Evolutionary conservation across 2,329 filamentous ascomycete species (phyloP).

Genomic region (Byssochlamys sp.): DNA sequence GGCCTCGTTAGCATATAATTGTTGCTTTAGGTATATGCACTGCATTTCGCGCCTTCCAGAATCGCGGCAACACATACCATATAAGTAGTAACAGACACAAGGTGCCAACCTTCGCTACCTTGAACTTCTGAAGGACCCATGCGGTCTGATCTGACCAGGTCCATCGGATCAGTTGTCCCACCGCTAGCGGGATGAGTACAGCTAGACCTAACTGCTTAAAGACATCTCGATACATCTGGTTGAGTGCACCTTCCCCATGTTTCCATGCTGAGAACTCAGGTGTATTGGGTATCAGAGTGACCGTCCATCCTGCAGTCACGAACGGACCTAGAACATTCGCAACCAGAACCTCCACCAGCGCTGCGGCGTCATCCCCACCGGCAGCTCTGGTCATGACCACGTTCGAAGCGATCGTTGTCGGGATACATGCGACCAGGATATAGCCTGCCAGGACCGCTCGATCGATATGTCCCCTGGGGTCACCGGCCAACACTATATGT

Average conservation of each 20-base stretch:
- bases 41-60: background rate
- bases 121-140: slow-evolving; percentile 43
- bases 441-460: slow-evolving; percentile 58
- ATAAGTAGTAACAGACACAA: slow-evolving; percentile 41
- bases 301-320: slow-evolving; percentile 54
- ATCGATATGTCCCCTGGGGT: slow-evolving; percentile 43
- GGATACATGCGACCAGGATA: slow-evolving; percentile 57
- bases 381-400: slow-evolving; percentile 64
- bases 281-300: slow-evolving; percentile 43
- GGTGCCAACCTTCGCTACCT: slow-evolving; percentile 37
- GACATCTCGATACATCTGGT: slow-evolving; percentile 55
- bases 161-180: slow-evolving; percentile 53
- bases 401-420: slow-evolving; percentile 64
- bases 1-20: slow-evolving; percentile 46
- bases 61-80: slow-evolving; percentile 38
- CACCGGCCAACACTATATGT: slow-evolving; percentile 42
- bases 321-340: slow-evolving; percentile 63
- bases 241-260: slow-evolving; percentile 45
- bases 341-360: slow-evolving; percentile 59
- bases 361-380: slow-evolving; percentile 57
- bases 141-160: slow-evolving; percentile 40
- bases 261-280: slow-evolving; percentile 26
- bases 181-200: slow-evolving; percentile 53
- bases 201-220: slow-evolving; percentile 60
- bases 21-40: background rate